Evolutionary conservation across 352 stramenopile species (phyloP).

Genomic region (Aphanomyces invadans): DNA sequence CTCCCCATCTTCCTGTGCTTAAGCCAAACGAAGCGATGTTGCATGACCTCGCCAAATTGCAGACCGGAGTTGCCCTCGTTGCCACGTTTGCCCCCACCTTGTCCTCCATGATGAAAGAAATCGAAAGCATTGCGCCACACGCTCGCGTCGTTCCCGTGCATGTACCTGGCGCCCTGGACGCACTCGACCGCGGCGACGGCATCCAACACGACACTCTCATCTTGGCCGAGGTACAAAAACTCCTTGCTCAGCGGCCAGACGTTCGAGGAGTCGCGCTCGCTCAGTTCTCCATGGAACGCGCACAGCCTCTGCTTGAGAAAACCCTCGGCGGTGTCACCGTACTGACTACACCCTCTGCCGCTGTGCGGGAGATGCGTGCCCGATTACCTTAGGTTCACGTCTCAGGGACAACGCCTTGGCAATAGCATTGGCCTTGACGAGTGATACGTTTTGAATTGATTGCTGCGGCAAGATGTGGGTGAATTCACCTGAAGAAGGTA

Average conservation of each 20-base stretch:
- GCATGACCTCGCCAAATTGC: neutral
- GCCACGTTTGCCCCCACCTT: constrained; percentile 13
- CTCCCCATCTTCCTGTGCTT: constrained; percentile 2
- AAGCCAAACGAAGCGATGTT: constrained; percentile 22
- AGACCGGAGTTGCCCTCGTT: neutral
- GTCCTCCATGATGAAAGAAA: constrained; percentile 11
- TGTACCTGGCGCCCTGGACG: neutral
- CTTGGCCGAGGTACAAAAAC: neutral
- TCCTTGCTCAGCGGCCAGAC: neutral
- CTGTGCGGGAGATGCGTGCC: neutral
- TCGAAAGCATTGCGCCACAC: neutral
- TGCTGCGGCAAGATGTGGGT: too few species aligned
- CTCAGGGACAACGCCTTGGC: too few species aligned
- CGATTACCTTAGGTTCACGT: neutral
- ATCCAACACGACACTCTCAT: neutral
- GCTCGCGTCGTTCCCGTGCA: constrained; percentile 1
- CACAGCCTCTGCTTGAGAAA: neutral
- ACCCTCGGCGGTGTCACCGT: neutral
- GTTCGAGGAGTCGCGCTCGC: neutral
- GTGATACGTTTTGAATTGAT: too few species aligned
- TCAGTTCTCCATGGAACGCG: constrained; percentile 4
- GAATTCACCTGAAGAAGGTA: too few species aligned
- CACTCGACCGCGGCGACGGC: neutral
- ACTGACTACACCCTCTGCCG: neutral
- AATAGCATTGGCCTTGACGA: neutral